Base-by-base conservation (phyloP, 2,329 filamentous ascomycete genomes). In the Pyrenochaeta sp. region DNA sequence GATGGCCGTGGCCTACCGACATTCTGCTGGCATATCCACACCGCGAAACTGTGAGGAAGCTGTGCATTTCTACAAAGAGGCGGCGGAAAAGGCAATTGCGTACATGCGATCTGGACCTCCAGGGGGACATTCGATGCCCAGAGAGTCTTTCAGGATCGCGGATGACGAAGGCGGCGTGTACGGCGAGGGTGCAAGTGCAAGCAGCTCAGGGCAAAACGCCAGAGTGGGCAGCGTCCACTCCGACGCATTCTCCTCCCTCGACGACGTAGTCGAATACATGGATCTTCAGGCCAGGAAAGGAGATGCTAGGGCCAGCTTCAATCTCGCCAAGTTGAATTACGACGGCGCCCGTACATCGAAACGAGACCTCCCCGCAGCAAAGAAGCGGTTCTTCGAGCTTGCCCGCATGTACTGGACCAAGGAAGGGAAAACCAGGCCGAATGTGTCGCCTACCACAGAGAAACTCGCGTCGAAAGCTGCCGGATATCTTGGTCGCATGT, bases 91-190 rank as follows among this genome's bases (percentile, higher is more conserved):
- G 80, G 93, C 93, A 8, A 91, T 99, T 58, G 82, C 84, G 8
- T 97, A 92, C 86, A 92, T 92, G 76, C 88, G 92, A 45, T 92
- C 92, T 4, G 96, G 95, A 0, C 94, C 95, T 1, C 94, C 95
- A 0, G 94, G 94, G 10, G 95, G 95, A 4, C 89, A 90, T 78
- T 83, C 86, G 32, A 89, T 96, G 83, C 83, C 90, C 2, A 85
- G 87, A 30, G 91, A 97, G 72, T 87, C 90, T 6, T 96, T 91
- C 80, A 88, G 92, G 55, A 91, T 97, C 69, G 91, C 93, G 3
- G 96, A 99, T 71, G 92, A 97, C 48, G 83, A 90, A 30, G 96
- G 95, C 7, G 95, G 95, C 43, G 90, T 97, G 6, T 99, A 97
- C 74, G 96, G 95, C 46, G 92, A 97, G 78, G 96, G 95, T 3